Percentiles rank a stretch among this genome's conserved stretches.
phyloP scores from a whole-genome alignment of 2,329 filamentous ascomycete genomes.

The Colletotrichum tropicale region DNA sequence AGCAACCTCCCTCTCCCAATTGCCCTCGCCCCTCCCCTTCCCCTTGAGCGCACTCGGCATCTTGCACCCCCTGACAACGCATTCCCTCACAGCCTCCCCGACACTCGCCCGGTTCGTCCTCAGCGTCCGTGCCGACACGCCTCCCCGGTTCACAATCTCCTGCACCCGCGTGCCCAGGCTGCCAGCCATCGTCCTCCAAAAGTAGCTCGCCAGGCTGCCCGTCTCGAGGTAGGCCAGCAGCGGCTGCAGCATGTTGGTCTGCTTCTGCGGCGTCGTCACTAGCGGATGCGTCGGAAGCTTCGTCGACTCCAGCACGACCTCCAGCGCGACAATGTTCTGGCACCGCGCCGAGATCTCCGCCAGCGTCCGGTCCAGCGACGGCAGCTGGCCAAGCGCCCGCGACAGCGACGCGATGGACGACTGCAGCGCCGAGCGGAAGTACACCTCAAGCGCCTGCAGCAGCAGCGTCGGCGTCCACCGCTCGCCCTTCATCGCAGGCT shows the following conservation, averaged over 20 bases:
- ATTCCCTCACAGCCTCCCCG: conserved; percentile 78
- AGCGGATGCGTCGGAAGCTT: conserved; percentile 74
- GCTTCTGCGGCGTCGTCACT: conserved; percentile 44
- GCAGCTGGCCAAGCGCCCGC: conserved; percentile 78
- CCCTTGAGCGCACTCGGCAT: conserved; percentile 63
- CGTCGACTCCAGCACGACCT: conserved; percentile 73
- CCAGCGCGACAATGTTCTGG: conserved; percentile 89
- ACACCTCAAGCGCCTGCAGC: conserved; percentile 77
- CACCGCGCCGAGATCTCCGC: conserved; percentile 83
- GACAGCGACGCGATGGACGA: conserved; percentile 77
- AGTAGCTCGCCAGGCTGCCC: conserved; percentile 84
- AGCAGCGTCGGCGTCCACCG: conserved; percentile 72
- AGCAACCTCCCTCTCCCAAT: conserved; percentile 89
- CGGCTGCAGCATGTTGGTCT: conserved; percentile 68
- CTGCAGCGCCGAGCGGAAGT: conserved; percentile 81
- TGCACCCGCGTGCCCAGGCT: conserved; percentile 78
- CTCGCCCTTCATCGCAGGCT: conserved; percentile 55
- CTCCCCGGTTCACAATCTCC: conserved; percentile 83
- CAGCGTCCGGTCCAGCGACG: conserved; percentile 81
- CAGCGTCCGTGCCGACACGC: conserved; percentile 82
- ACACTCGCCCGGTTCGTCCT: conserved; percentile 77
- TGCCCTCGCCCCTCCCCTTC: conserved; percentile 46
- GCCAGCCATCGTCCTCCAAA: conserved; percentile 88
- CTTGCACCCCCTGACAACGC: conserved; percentile 79
- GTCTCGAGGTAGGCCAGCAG: conserved; percentile 84